phyloP scores from a whole-genome alignment of 805 yeast genomes.

The Myxozyma kluyveri region DNA sequence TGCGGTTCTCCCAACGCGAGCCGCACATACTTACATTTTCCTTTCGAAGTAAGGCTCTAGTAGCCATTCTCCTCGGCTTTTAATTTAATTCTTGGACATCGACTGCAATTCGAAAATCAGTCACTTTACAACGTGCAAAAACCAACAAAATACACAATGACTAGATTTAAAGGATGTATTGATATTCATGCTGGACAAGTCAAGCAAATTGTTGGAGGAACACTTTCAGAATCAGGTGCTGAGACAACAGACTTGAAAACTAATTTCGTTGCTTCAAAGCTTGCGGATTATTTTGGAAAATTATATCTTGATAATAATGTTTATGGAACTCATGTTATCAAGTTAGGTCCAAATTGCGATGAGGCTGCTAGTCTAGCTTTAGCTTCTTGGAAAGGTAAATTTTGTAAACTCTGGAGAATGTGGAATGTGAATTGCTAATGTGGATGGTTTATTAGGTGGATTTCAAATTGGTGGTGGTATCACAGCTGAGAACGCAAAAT shows the following conservation, averaged over 20 bases:
- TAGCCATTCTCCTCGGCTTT: too few relatives aligned
- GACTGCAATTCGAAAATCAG: too few relatives aligned
- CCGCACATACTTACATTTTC: too few relatives aligned
- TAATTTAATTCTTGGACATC: too few relatives aligned
- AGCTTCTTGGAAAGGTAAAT: slow-evolving; percentile 59
- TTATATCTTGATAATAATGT: slow-evolving; percentile 61
- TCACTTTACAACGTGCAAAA: too few relatives aligned
- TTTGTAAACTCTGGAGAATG: not conserved
- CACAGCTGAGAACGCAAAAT: slow-evolving; percentile 63
- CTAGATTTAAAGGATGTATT: slow-evolving; percentile 81
- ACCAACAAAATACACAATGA: too few relatives aligned
- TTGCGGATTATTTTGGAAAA: slow-evolving; percentile 71
- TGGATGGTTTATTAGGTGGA: slow-evolving; percentile 33
- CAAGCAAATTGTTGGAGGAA: slow-evolving; percentile 95
- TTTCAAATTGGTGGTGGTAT: slow-evolving; percentile 96
- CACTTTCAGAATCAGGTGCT: slow-evolving; percentile 60
- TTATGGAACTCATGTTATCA: slow-evolving; percentile 86
- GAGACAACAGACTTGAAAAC: slow-evolving; percentile 49
- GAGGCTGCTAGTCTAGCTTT: slow-evolving; percentile 77
- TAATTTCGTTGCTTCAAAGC: slow-evolving; percentile 73
- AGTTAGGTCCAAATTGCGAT: slow-evolving; percentile 82
- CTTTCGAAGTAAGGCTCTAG: too few relatives aligned
- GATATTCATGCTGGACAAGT: slow-evolving; percentile 94
- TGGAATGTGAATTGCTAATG: not conserved
- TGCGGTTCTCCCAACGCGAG: too few relatives aligned